Evolutionary conservation across 176 grass and related monocot species (phyloP).

Genomic region (Raddia distichophylla): DNA sequence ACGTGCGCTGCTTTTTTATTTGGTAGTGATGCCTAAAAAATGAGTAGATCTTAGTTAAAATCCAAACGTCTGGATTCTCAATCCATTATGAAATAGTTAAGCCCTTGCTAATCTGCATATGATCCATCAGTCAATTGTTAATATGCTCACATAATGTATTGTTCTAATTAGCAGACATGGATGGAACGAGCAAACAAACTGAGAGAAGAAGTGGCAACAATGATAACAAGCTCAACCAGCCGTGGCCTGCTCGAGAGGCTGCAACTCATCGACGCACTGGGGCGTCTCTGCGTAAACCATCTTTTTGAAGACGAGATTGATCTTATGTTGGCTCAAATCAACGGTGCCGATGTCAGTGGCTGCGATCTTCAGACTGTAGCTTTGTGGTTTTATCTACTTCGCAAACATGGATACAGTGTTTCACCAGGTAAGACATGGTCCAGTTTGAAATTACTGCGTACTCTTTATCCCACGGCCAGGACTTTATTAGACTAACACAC

Average conservation of each 20-base stretch:
- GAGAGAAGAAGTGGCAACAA: slow-evolving; percentile 10
- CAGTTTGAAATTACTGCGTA: neutral
- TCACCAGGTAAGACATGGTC: neutral
- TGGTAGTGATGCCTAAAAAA: no score
- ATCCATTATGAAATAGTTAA: neutral
- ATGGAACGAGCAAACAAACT: neutral
- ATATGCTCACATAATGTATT: neutral
- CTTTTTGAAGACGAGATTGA: slow-evolving; percentile 18
- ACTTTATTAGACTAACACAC: neutral
- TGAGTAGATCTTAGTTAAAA: no score
- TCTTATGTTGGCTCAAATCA: neutral
- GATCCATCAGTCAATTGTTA: neutral
- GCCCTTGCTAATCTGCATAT: neutral
- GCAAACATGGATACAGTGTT: slow-evolving; percentile 18
- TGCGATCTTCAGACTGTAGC: slow-evolving; percentile 7
- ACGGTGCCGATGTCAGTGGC: neutral
- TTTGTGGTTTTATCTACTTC: slow-evolving; percentile 9
- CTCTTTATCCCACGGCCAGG: neutral
- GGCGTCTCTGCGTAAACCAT: neutral
- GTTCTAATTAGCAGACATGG: neutral
- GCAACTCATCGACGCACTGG: neutral
- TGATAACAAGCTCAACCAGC: neutral
- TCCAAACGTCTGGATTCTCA: no score
- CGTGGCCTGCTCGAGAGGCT: neutral
- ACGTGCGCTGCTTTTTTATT: no score